These are phyloP conservation scores for Rhododendron simsii DNA, from an alignment of 148 eudicot genomes.

Conservation along the genomic window DNA sequence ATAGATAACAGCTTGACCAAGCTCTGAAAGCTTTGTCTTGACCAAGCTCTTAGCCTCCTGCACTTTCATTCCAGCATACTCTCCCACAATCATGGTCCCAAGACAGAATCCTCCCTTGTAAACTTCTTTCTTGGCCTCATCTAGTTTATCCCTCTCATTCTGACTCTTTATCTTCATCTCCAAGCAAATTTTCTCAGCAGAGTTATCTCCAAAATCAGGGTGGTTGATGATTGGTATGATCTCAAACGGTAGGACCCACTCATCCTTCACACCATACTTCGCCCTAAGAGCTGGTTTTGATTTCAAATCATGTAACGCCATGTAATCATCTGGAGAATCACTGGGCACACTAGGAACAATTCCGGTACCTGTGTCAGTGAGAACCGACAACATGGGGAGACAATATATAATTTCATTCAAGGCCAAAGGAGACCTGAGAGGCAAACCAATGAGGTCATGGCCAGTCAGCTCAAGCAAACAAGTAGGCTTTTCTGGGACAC, in stretches of 20 bases:
- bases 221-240: no score
- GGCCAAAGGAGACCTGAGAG: no score
- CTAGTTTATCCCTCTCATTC: constrained; percentile 86
- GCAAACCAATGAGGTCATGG: no score
- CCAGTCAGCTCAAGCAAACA: no score
- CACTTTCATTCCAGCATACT: constrained; percentile 63
- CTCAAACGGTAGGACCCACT: constrained; percentile 73
- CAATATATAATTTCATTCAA: no score
- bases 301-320: no score
- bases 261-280: constrained; percentile 49
- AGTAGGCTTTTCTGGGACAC: no score
- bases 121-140: constrained; percentile 70
- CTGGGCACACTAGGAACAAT: no score
- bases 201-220: constrained; percentile 51
- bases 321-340: no score
- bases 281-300: no score
- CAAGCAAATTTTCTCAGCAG: constrained; percentile 82
- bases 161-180: constrained; percentile 86
- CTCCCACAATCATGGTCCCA: constrained; percentile 73
- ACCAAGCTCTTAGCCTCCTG: constrained; percentile 77
- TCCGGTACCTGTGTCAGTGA: no score
- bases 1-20: constrained; percentile 62
- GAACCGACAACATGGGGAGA: no score
- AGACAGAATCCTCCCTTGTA: constrained; percentile 83
- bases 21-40: constrained; percentile 56